phyloP scores from a whole-genome alignment of 2,329 filamentous ascomycete genomes.

The Pestalotiopsis sp. region DNA sequence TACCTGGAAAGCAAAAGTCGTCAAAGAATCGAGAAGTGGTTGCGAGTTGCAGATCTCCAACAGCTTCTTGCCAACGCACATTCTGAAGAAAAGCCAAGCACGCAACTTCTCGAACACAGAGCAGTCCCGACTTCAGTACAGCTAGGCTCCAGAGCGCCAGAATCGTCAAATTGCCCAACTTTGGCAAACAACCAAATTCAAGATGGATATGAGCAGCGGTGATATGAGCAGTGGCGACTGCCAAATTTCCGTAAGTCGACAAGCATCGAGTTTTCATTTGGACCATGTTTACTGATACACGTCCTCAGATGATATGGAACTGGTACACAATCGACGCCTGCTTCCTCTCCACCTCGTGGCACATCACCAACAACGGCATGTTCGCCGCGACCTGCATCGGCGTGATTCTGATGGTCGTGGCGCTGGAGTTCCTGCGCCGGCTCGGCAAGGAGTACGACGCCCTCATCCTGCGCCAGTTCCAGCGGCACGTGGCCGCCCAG shows the following conservation, averaged over 20 bases:
- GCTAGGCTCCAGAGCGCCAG: not conserved
- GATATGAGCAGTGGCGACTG: conserved; percentile 1
- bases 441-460: conserved; percentile 45
- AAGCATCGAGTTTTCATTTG: not conserved
- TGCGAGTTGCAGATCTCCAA: not conserved
- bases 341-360: conserved; percentile 44
- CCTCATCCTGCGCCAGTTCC: conserved; percentile 41
- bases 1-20: not conserved
- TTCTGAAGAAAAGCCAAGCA: no score
- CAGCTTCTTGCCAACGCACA: not conserved
- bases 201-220: conserved; percentile 15
- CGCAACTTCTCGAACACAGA: no score
- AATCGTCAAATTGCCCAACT: not conserved
- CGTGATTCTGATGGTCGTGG: conserved; percentile 40
- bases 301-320: conserved; percentile 46
- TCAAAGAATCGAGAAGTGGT: not conserved
- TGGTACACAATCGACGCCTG: conserved; percentile 45
- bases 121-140: not conserved
- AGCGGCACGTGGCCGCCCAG: conserved; percentile 33
- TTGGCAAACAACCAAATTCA: not conserved
- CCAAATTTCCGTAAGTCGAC: conserved; percentile 16
- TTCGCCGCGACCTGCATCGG: conserved; percentile 48
- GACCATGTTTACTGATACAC: conserved; percentile 10
- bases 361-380: conserved; percentile 39
- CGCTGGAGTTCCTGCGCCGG: conserved; percentile 42